Base-by-base conservation (phyloP, 306 rosid species). In the Oemleria cerasiformis region DNA sequence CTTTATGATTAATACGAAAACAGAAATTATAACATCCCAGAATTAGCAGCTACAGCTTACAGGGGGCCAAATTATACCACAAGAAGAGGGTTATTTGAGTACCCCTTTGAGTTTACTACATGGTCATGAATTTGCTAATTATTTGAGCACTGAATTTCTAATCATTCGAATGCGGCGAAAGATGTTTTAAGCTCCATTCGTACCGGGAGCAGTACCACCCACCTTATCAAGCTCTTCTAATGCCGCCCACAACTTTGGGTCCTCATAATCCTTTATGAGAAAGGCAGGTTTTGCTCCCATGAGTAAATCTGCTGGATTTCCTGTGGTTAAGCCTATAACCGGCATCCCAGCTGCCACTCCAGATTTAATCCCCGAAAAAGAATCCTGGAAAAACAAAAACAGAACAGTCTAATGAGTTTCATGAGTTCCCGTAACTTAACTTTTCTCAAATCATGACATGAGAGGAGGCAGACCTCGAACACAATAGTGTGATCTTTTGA, bases 291-390 rank as follows among this genome's bases (percentile, higher is more conserved):
- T 86, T 60, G 95, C 96, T 84, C 77, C 80, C 92, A 82, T 74
- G 72, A 94, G 73, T 49, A 86, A 67, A 51, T 82, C 71, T 81
- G 86, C 96, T 0, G 96, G 95, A 73, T 87, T 94, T 79, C 97
- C 79, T 7, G 92, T 91, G 23, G 92, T 16, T 82, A 94, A 23
- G 49, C 91, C 98, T 23, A 94, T 74, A 68, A 94, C 97, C 0
- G 96, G 98, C 97, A 91, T 82, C 73, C 91, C 96, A 39, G 96
- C 99, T 42, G 92, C 90, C 65, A 91, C 99, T 66, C 92, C 97
- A 48, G 99, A 96, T 73, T 76, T 91, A 75, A 94, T 94, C 68
- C 98, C 97, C 4, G 96, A 89, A 67, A 85, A 88, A 13, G 97
- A 94, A 82, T 94, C 99, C 99, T 94, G 51, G 20, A 2, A 71